A percentile compares a stretch with the other conserved stretches of the same genome.
phyloP scores from a whole-genome alignment of 2,329 filamentous ascomycete species.

The Aschersonia sp. region DNA sequence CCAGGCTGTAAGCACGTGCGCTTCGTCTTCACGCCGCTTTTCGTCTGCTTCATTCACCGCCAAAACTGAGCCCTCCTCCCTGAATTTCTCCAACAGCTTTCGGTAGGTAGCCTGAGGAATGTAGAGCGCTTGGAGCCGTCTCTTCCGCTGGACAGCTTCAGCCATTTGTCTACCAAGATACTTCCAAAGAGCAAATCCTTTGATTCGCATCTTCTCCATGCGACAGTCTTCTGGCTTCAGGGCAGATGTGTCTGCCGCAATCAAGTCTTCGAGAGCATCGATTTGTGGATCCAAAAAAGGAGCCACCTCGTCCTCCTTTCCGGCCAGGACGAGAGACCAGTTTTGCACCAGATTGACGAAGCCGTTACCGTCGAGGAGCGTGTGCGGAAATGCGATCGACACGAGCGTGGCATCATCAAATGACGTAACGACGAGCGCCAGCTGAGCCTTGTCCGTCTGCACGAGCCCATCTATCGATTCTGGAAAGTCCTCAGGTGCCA shows the following conservation, averaged over 20 bases:
- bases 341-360: slow-evolving; percentile 23
- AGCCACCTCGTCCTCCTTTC: slow-evolving; percentile 23
- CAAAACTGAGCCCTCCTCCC: slow-evolving; percentile 6
- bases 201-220: slow-evolving; percentile 8
- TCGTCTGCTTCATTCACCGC: slow-evolving; percentile 12
- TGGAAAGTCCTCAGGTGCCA: neutral
- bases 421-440: slow-evolving; percentile 30
- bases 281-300: slow-evolving; percentile 17
- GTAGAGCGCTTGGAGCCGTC: slow-evolving; percentile 1
- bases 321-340: slow-evolving; percentile 30
- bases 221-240: neutral
- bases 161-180: neutral
- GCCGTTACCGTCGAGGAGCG: slow-evolving; percentile 30
- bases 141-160: slow-evolving; percentile 1
- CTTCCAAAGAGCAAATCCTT: slow-evolving; percentile 23
- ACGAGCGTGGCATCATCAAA: slow-evolving; percentile 36
- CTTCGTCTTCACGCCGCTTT: slow-evolving; percentile 22
- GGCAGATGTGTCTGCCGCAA: neutral
- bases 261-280: slow-evolving; percentile 17
- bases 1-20: slow-evolving; percentile 24
- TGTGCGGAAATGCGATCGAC: slow-evolving; percentile 30
- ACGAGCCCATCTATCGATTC: slow-evolving; percentile 23
- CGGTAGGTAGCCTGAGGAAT: slow-evolving; percentile 2
- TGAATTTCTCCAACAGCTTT: slow-evolving; percentile 8
- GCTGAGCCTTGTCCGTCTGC: slow-evolving; percentile 24